phyloP scores from a whole-genome alignment of 805 yeast genomes.

The Pichia gijzeniarum region DNA sequence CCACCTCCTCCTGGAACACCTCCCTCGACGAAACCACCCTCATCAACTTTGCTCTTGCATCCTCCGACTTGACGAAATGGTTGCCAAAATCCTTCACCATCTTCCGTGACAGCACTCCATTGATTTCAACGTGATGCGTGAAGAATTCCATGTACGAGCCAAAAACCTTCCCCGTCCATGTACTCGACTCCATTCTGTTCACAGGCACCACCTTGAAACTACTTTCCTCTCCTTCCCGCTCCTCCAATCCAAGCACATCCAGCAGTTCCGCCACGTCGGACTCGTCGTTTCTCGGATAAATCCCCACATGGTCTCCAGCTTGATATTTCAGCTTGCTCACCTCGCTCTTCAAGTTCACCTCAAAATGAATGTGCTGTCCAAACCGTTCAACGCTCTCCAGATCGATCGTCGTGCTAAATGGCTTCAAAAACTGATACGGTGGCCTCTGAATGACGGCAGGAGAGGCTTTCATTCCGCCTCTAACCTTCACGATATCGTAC shows the following conservation, averaged over 20 bases:
- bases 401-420: constrained; percentile 61
- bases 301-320: constrained; percentile 91
- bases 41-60: constrained; percentile 3
- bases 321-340: constrained; percentile 66
- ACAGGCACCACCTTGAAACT: constrained; percentile 52
- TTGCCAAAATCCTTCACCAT: constrained; percentile 33
- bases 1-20: constrained; percentile 54
- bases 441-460: no score
- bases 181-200: constrained; percentile 50
- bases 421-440: constrained; percentile 33
- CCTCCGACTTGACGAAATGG: constrained; percentile 19
- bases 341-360: constrained; percentile 53
- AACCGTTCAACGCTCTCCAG: constrained; percentile 44
- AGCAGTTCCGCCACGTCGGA: constrained; percentile 60
- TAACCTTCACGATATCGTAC: no score
- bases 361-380: constrained; percentile 62
- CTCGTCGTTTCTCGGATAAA: constrained; percentile 78
- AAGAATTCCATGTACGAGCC: constrained; percentile 67
- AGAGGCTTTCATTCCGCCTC: no score
- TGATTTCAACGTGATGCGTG: constrained; percentile 75
- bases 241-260: constrained; percentile 49
- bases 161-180: constrained; percentile 32
- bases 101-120: constrained; percentile 83
- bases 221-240: no score
- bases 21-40: constrained; percentile 28